A percentile compares a stretch with the other conserved stretches of the same genome.
Evolutionary conservation across 805 yeast species (phyloP).

Genomic region (Candida berthetii): DNA sequence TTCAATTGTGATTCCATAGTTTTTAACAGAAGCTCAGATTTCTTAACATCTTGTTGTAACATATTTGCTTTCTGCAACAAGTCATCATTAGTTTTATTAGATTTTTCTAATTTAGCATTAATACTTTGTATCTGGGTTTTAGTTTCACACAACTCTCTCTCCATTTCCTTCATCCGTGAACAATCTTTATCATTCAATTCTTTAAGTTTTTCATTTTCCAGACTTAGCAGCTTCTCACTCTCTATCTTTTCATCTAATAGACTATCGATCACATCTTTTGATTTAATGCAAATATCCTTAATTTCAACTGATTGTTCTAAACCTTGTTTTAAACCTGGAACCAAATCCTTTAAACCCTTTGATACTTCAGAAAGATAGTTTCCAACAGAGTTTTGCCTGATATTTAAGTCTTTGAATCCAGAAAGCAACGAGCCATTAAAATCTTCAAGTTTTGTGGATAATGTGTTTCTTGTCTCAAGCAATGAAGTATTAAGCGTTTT

Average conservation of each 20-base stretch:
- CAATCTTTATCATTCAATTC: background rate
- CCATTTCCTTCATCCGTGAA: background rate
- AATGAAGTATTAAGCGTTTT: background rate
- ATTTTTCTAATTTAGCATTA: background rate
- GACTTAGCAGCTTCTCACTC: background rate
- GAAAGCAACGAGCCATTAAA: background rate
- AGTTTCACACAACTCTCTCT: background rate
- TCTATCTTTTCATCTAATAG: background rate
- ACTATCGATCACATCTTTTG: background rate
- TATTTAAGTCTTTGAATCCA: slow-evolving; percentile 1
- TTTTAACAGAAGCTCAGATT: slow-evolving; percentile 1
- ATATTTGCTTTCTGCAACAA: no score
- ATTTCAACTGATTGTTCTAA: background rate
- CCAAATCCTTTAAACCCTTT: slow-evolving; percentile 2
- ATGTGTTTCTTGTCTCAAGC: background rate
- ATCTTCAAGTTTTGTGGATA: background rate
- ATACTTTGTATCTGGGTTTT: background rate
- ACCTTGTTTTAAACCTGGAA: background rate
- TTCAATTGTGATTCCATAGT: slow-evolving; percentile 1
- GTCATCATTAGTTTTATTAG: background rate
- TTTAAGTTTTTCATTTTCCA: background rate
- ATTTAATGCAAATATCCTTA: background rate
- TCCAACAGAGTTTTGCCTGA: slow-evolving; percentile 2
- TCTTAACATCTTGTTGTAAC: background rate
- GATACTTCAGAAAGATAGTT: slow-evolving; percentile 4